Conservation (phyloP, 2,329 filamentous ascomycete genomes). For the Nakataea oryzae region DNA sequence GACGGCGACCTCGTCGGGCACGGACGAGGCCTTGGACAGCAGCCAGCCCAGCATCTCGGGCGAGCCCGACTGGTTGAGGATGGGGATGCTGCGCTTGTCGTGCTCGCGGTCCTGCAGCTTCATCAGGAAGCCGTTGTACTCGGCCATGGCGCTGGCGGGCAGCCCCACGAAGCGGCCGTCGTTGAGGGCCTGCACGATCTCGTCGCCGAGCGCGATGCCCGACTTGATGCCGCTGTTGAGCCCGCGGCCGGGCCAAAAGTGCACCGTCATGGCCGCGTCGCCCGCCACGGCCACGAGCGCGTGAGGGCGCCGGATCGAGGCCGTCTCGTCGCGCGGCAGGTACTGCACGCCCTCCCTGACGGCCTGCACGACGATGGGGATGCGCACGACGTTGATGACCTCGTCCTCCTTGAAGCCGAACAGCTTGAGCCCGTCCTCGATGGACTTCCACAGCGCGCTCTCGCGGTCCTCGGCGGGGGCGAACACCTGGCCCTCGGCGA, state of each 20-base stretch:
- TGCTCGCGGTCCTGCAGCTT: slow-evolving; percentile 23
- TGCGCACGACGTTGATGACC: slow-evolving; percentile 23
- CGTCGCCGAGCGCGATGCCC: slow-evolving; percentile 22
- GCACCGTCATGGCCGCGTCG: slow-evolving; percentile 24
- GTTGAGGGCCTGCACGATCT: slow-evolving; percentile 21
- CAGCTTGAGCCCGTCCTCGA: slow-evolving; percentile 23
- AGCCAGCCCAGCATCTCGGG: slow-evolving; percentile 23
- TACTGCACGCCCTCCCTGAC: slow-evolving; percentile 19
- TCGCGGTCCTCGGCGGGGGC: slow-evolving; percentile 19
- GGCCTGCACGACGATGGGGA: slow-evolving; percentile 23
- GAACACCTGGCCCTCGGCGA: slow-evolving; percentile 19
- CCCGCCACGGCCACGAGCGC: slow-evolving; percentile 22
- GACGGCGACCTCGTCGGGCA: slow-evolving; percentile 20
- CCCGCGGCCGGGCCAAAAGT: slow-evolving; percentile 24
- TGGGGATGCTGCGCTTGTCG: slow-evolving; percentile 23
- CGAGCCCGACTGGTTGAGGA: slow-evolving; percentile 22
- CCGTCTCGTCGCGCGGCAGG: slow-evolving; percentile 16
- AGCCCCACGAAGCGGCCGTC: slow-evolving; percentile 19
- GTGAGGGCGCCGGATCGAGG: slow-evolving; percentile 16
- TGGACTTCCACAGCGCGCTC: slow-evolving; percentile 19
- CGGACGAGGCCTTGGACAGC: slow-evolving; percentile 18
- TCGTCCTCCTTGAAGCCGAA: slow-evolving; percentile 24
- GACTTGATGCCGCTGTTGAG: slow-evolving; percentile 25
- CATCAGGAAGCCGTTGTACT: slow-evolving; percentile 24
- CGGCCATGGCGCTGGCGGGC: slow-evolving; percentile 17